Base-by-base conservation (phyloP, 768 basidiomycete species). In the Vararia minispora region DNA sequence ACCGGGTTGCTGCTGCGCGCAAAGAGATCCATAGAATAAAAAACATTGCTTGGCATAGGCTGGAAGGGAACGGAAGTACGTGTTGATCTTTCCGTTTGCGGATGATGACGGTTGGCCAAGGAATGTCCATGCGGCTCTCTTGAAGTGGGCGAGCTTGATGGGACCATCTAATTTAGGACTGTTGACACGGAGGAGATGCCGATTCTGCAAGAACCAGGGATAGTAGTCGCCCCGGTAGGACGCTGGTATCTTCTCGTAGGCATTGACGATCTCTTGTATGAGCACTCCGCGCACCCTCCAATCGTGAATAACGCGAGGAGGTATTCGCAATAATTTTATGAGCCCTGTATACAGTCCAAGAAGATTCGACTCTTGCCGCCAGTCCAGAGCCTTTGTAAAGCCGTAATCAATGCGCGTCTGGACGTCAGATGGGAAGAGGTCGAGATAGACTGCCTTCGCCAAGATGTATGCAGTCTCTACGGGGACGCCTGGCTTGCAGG, bases 351-450 rank as follows among this genome's bases (percentile, higher is more conserved):
- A 62, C 18, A 64, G 39, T 6, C 60, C 61, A 12, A 61, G 36
- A 9, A 65, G 49, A 6, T 47, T 47, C n/a, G n/a, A n/a, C n/a
- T n/a, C n/a, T n/a, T n/a, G n/a, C 7, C 30, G 26, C 27, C 2
- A 2, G 20, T 37, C 42, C 13, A 49, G 27, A 1, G 52, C 55
- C 7, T 48, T 49, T 2, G 37, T 28, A 32, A 66, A 64, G 2
- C 65, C 63, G 39, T 58, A 66, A 37, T 64, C 62, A 18, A 44
- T 21, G 12, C 50, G 39, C 9, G 65, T 64, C 35, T 59, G 53
- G 1, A 36, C 23, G 43, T 64, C 45, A 5, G 52, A 46, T 4
- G 63, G 65, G 7, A 60, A 14, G 6, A 38, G 24, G 34, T 61
- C 42, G 25, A 37, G 6, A 14, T 45, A 30, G 17, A 47, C 49